These are phyloP conservation scores for Acer yangbiense DNA, from an alignment of 345 rosid genomes.

Conservation along the genomic window DNA sequence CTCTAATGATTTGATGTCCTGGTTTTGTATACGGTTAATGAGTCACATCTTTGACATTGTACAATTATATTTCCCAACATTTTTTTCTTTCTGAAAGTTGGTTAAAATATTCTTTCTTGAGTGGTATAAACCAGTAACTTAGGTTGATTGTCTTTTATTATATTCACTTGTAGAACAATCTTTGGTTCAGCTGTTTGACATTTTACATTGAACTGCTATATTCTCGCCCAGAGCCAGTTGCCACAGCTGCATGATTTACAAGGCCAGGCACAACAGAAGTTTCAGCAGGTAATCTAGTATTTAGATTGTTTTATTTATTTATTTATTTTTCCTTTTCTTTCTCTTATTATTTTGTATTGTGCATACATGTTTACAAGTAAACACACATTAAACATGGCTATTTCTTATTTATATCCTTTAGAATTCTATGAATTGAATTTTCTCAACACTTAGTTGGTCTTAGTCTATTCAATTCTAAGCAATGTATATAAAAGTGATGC, in stretches of 20 bases:
- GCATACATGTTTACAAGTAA: not conserved
- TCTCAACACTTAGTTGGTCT: not conserved
- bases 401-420: too few species aligned
- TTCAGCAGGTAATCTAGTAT: conserved; percentile 51
- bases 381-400: not conserved
- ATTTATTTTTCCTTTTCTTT: not conserved
- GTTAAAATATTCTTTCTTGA: not conserved
- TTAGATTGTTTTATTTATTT: conserved; percentile 7
- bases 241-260: conserved; percentile 68
- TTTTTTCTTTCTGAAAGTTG: not conserved
- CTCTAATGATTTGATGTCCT: not conserved
- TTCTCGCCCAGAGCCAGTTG: conserved; percentile 52
- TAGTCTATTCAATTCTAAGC: not conserved
- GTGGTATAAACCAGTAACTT: not conserved
- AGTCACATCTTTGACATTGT: not conserved
- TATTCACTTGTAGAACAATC: not conserved
- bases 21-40: not conserved
- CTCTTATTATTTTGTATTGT: not conserved
- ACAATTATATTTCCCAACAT: not conserved
- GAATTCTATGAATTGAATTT: too few species aligned
- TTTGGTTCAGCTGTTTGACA: conserved; percentile 3
- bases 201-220: conserved; percentile 9
- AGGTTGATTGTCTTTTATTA: not conserved
- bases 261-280: conserved; percentile 75
- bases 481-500: not conserved